These are phyloP conservation scores for Fusarium caatingaense DNA, from an alignment of 2,329 filamentous ascomycete genomes.

Conservation along the genomic window DNA sequence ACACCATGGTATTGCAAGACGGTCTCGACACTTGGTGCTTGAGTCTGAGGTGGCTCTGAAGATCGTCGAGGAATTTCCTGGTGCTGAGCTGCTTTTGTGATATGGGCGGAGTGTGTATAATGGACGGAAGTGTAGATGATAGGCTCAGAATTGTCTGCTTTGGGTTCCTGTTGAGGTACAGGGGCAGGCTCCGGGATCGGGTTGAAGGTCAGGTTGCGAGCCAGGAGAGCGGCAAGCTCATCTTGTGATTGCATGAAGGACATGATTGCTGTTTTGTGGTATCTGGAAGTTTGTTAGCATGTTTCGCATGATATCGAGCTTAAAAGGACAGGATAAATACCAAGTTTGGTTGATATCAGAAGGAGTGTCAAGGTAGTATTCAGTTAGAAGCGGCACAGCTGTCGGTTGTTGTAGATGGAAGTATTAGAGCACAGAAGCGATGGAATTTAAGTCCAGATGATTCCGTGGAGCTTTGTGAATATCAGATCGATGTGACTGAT, in stretches of 20 bases:
- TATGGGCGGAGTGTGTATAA: slow-evolving; percentile 83
- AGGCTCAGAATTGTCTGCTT: slow-evolving; percentile 52
- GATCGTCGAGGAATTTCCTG: slow-evolving; percentile 58
- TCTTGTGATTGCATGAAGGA: slow-evolving; percentile 75
- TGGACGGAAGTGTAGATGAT: slow-evolving; percentile 83
- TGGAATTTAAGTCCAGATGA: slow-evolving; percentile 3
- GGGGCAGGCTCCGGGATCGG: slow-evolving; percentile 43
- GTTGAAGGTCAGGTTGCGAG: slow-evolving; percentile 77
- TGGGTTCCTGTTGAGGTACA: slow-evolving; percentile 45
- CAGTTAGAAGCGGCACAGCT: neutral
- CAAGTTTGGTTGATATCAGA: slow-evolving; percentile 13
- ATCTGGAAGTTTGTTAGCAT: slow-evolving; percentile 27
- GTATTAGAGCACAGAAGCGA: slow-evolving; percentile 2
- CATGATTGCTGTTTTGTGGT: slow-evolving; percentile 46
- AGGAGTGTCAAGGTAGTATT: slow-evolving; percentile 2
- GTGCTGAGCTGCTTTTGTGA: slow-evolving; percentile 46
- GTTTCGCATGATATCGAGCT: neutral
- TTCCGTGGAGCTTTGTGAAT: slow-evolving; percentile 8
- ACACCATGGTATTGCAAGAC: slow-evolving; percentile 75
- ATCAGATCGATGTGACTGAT: slow-evolving; percentile 20
- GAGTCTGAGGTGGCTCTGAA: slow-evolving; percentile 62
- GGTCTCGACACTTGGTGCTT: slow-evolving; percentile 64
- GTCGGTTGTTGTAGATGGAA: neutral
- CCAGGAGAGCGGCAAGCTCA: slow-evolving; percentile 84
- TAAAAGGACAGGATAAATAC: slow-evolving; percentile 23